phyloP scores from a whole-genome alignment of 208 protist species.

The Leishmania major region DNA sequence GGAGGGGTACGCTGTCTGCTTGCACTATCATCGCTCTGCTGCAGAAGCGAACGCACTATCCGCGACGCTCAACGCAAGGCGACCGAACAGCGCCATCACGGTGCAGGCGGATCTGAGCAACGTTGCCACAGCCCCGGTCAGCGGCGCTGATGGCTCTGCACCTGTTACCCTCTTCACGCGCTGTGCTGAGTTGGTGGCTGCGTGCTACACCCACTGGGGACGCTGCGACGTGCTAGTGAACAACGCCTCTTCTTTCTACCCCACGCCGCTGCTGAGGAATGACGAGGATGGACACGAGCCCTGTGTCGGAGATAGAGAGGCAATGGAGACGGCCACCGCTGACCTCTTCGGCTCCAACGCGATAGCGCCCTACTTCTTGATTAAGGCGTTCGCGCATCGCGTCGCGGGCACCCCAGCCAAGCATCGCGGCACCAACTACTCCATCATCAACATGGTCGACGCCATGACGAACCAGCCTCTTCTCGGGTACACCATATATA shows the following conservation, averaged over 20 bases:
- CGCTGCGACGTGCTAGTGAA: constrained; percentile 86
- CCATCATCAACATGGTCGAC: constrained; percentile 75
- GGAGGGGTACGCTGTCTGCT: constrained; percentile 52
- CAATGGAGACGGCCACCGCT: constrained; percentile 28
- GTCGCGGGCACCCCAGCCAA: constrained; percentile 16
- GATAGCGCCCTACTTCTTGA: constrained; percentile 70
- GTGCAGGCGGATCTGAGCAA: constrained; percentile 33
- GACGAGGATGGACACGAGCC: neutral
- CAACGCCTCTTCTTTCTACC: constrained; percentile 81
- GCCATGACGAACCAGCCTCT: constrained; percentile 68
- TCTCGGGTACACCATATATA: constrained; percentile 68
- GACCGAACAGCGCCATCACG: constrained; percentile 41
- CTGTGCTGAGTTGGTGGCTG: constrained; percentile 45
- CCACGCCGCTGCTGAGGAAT: constrained; percentile 52
- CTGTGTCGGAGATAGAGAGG: neutral
- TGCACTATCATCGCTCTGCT: constrained; percentile 58
- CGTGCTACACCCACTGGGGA: constrained; percentile 59
- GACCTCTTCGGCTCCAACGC: constrained; percentile 80
- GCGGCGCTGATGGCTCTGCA: neutral
- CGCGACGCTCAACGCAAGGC: constrained; percentile 47
- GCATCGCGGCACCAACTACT: constrained; percentile 27
- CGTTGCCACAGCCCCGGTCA: neutral
- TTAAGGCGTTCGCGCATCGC: constrained; percentile 48
- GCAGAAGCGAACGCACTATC: constrained; percentile 44
- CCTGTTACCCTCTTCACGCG: constrained; percentile 25